phyloP scores from a whole-genome alignment of 2,329 filamentous ascomycete genomes.

The Exophiala oligosperma region DNA sequence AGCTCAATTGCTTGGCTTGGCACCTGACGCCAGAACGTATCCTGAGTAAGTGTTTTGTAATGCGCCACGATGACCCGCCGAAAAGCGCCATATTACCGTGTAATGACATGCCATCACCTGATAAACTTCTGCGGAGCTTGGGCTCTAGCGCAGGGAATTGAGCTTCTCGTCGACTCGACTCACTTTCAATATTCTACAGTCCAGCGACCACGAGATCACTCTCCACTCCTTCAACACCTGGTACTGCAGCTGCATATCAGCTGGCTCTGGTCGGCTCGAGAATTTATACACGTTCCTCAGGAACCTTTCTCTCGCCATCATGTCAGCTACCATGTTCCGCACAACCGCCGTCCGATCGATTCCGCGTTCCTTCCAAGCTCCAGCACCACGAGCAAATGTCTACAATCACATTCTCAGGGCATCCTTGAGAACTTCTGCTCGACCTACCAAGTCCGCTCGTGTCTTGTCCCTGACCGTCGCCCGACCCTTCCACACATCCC shows the following conservation, averaged over 20 bases:
- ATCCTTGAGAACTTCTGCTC: conserved; percentile 41
- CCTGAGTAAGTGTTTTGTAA: neutral
- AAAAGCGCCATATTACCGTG: neutral
- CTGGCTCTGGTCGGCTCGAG: conserved; percentile 22
- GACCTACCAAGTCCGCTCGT: conserved; percentile 38
- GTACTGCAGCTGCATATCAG: conserved; percentile 23
- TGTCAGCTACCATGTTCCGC: conserved; percentile 46
- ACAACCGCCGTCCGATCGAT: conserved; percentile 46
- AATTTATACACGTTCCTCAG: conserved; percentile 29
- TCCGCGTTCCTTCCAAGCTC: conserved; percentile 40
- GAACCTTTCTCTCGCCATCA: conserved; percentile 28
- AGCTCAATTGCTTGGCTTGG: neutral
- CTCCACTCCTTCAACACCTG: conserved; percentile 24
- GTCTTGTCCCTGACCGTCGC: conserved; percentile 44
- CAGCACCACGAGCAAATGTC: conserved; percentile 18
- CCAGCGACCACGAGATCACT: conserved; percentile 8
- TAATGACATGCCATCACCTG: conserved; percentile 1
- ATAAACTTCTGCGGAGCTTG: neutral
- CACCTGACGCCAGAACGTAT: neutral
- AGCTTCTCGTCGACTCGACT: conserved; percentile 12
- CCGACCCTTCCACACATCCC: conserved; percentile 48
- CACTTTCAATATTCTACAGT: conserved; percentile 8
- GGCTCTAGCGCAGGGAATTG: neutral
- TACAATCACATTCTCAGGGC: conserved; percentile 47
- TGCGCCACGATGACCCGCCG: too few relatives aligned